Evolutionary conservation across 805 yeast species (phyloP), one percentile per base, ranked within the genome.

Genomic region (Lachancea lanzarotensis): DNA sequence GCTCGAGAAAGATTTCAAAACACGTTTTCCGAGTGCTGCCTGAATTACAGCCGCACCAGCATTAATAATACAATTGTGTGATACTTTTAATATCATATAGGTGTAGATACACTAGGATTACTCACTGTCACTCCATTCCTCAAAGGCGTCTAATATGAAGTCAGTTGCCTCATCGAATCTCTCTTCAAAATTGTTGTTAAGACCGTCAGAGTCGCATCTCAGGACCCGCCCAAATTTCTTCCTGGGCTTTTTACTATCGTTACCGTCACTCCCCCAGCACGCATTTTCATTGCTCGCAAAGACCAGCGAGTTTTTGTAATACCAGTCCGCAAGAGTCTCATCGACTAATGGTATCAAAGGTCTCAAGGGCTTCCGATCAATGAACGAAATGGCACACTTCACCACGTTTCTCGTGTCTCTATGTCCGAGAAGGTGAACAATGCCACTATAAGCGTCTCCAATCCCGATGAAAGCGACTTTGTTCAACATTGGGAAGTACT

Each of bases 321-420:
- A 93, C 96, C 97, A 90, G 58, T 90, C 96, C 15, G 85, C 76
- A 67, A 90, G 75, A 8, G 84, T 78, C 63, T 93, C 98, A 62
- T 91, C 98, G 56, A 89, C 79, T 19, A 87, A 75, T 4, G 96
- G 90, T 3, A 87, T 87, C 37, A 91, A 73, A 2, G 95, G 81
- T 52, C 85, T 78, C 55, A 91, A 69, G n/a, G 75, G 73, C 2
- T 81, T 75, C 40, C 82, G 74, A 50, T 83, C 88, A 26, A 84
- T 69, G 59, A 81, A 87, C 46, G 78, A 79, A 20, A 84, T 77
- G 1, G 84, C 75, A 5, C 91, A 87, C 54, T 79, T 78, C 3
- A 84, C 86, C 31, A 80, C 76, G 35, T 78, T 80, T 32, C 80
- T 69, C 10, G 74, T 67, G 32, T 77, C 81, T 46, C 97, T 73